Conservation (phyloP, 2,329 filamentous ascomycete species). For the Exserohilum turcica region DNA sequence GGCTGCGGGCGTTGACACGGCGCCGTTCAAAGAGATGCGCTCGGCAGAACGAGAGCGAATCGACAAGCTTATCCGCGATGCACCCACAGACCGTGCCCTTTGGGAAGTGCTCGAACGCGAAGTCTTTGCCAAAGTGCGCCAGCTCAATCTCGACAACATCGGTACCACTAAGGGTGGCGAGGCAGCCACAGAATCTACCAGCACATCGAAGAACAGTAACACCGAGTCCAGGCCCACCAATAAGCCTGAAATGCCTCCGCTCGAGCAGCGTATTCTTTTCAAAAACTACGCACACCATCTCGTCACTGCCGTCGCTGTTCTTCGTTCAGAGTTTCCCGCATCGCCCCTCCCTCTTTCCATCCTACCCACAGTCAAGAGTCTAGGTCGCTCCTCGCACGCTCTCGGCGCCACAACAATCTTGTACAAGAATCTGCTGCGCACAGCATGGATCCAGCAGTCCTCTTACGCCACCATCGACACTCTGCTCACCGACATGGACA, state of each 20-base stretch:
- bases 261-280: slow-evolving; percentile 62
- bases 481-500: slow-evolving; percentile 69
- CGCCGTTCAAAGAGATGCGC: slow-evolving; percentile 19
- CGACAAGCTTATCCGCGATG: slow-evolving; percentile 59
- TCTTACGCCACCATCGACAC: slow-evolving; percentile 62
- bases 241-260: slow-evolving; percentile 7
- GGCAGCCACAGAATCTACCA: background rate
- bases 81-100: slow-evolving; percentile 65
- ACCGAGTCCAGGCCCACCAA: background rate
- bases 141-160: slow-evolving; percentile 57
- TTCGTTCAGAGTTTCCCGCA: slow-evolving; percentile 64
- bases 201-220: background rate
- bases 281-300: slow-evolving; percentile 69
- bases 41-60: slow-evolving; percentile 58
- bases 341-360: slow-evolving; percentile 66
- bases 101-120: slow-evolving; percentile 71
- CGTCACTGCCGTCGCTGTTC: slow-evolving; percentile 60
- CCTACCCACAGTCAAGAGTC: slow-evolving; percentile 68
- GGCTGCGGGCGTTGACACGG: slow-evolving; percentile 13
- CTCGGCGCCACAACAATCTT: slow-evolving; percentile 72
- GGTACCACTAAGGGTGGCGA: slow-evolving; percentile 6
- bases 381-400: slow-evolving; percentile 72
- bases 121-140: slow-evolving; percentile 66
- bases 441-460: slow-evolving; percentile 66
- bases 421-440: slow-evolving; percentile 69